Evolutionary conservation across 2,329 filamentous ascomycete species (phyloP), one percentile per base, ranked within the genome.

Genomic region (Dothiorella sarmentorum): DNA sequence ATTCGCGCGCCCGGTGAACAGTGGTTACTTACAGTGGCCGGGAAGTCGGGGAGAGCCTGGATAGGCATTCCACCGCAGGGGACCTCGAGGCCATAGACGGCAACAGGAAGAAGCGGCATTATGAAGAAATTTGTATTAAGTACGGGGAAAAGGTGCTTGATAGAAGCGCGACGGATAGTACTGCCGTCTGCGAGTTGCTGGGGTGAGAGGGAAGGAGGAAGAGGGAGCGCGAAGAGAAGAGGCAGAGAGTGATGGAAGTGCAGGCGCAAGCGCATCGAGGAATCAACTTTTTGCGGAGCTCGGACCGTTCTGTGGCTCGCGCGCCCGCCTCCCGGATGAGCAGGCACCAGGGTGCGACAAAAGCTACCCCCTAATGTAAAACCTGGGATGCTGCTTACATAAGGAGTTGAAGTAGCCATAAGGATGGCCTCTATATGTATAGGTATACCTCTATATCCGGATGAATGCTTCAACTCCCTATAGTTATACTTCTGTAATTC

Each of bases 61-160:
- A 97, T 85, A 74, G 94, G 80, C 73, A 91, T 80, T 76, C 90
- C 90, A 71, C 89, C 90, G 67, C 90, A 83, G 67, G 91, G 91
- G 76, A 97, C 89, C 81, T 91, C 87, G 67, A 97, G 88, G 77
- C 92, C 91, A 75, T 94, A 99, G 73, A 97, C 82, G 74, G 89
- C 90, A 75, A 94, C 89, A 71, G 81, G 83, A 61, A 72, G 65
- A 58, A 72, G 61, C 61, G 69, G 61, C 73, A 75, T 75, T 61
- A 56, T 9, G 57, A 15, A 18, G 5, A 11, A 31, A 55, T 22
- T 22, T 31, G 37, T 17, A 52, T 37, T 42, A 24, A 26, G 24
- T 47, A 22, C 10, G n/a, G 11, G 38, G 22, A 56, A 61, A 61
- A 51, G 7, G 44, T 45, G 44, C 18, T 49, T 7, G 62, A 61